These are phyloP conservation scores for Volvox africanus DNA, from an alignment of 139 green algal species.

Conservation along the genomic window DNA sequence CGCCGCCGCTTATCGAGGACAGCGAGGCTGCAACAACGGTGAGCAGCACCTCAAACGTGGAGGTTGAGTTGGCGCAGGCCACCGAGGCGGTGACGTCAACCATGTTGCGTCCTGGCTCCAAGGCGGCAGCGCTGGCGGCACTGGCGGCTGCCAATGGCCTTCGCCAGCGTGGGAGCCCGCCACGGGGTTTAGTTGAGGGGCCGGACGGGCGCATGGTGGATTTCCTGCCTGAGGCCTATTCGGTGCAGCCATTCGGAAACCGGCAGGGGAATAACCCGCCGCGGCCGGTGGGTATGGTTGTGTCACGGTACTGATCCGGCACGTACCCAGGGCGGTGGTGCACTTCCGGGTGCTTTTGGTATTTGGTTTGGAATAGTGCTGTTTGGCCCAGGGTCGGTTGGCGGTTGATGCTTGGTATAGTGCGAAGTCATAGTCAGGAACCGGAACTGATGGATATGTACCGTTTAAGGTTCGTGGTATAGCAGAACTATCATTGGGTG, in stretches of 20 bases:
- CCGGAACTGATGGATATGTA: too few relatives aligned
- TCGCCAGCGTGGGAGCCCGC: neutral
- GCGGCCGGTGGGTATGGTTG: constrained; percentile 43
- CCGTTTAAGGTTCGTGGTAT: too few relatives aligned
- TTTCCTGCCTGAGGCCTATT: constrained; percentile 24
- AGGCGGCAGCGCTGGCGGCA: neutral
- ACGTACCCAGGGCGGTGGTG: too few relatives aligned
- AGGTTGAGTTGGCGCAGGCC: neutral
- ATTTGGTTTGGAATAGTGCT: too few relatives aligned
- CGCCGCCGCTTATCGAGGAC: neutral
- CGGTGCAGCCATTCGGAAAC: constrained; percentile 18
- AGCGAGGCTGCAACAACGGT: neutral
- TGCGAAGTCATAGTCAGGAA: too few relatives aligned
- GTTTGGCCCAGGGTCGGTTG: too few relatives aligned
- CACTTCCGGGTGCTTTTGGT: too few relatives aligned
- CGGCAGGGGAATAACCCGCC: neutral
- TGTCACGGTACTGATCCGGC: constrained; percentile 13
- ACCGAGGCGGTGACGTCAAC: neutral
- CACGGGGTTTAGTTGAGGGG: neutral
- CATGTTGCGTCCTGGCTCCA: neutral
- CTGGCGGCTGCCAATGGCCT: neutral
- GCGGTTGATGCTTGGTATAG: too few relatives aligned
- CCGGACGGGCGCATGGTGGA: constrained; percentile 10
- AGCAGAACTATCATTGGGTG: too few relatives aligned
- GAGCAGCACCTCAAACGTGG: neutral